Evolutionary conservation across 441 rosid genomes (phyloP), one percentile per base, ranked within the genome.

Genomic region (Bocquillonia castaneifolia): DNA sequence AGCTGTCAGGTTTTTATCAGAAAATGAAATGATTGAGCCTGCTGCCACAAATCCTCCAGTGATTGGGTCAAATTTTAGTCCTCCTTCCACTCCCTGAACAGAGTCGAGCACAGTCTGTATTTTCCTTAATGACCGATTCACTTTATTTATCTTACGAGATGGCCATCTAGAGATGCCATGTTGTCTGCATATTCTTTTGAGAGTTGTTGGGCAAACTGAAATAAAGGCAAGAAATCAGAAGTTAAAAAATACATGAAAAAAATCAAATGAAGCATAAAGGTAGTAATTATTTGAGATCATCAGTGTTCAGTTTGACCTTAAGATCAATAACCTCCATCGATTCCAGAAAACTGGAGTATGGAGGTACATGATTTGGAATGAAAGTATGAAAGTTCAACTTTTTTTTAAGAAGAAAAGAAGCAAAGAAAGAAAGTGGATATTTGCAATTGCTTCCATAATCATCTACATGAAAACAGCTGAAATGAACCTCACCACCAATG

Each of bases 151-250:
- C 84, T 93, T 93, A 25, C 97, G 90, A 63, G 95, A 93, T 25
- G 97, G 99, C 97, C 99, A 93, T 76, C 99, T 88, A 48, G 84
- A 84, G 71, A 93, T 89, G 37, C 99, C 99, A 58, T 91, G 99
- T 64, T 89, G 93, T 77, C 97, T 85, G 83, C 99, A 93, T 78
- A 93, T 93, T 74, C 99, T 86, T 84, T 93, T 91, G 72, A 91
- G 76, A 5, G 99, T 93, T 32, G 99, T 93, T 9, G 97, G 97
- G 80, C 99, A 91, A 72, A 93, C 97, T 91, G 68, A 74, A 77
- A n/a, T 62, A 54, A 72, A 40, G 22, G 18, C 29, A 78, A 67
- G 66, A 74, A 76, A 52, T 58, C 40, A 47, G 36, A 56, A 56
- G 23, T 64, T 57, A 54, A 63, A 67, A 32, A 31, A 28, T 34